Evolutionary conservation across 805 yeast genomes (phyloP), one percentile per base, ranked within the genome.

Genomic region (Kazachstania viticola): DNA sequence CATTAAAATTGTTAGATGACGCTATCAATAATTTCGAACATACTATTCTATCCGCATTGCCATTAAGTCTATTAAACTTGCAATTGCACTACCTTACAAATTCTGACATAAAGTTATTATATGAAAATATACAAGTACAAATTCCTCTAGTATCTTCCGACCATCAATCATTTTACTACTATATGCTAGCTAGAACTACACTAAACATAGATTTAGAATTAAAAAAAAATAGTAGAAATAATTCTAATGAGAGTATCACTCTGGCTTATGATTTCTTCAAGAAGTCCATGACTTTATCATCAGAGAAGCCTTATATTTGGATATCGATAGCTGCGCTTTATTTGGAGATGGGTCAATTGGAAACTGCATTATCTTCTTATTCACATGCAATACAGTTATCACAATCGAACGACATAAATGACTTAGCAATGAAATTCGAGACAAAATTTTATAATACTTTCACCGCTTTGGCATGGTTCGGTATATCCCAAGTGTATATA

Each of bases 341-440:
- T 44, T 51, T 76, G 34, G 65, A 65, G 38, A 56, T 74, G 40
- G 70, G 69, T 28, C 83, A 76, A 49, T 49, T 76, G 16, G 69
- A 74, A 3, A 83, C 76, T 45, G 75, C 83, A 0, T 56, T 76
- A 31, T 73, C 76, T 5, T 81, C 82, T 2, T 76, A 72, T 45
- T 69, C 79, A 0, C 79, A 75, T 47, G 81, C 79, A 2, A 64
- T 75, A 14, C 58, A 73, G 27, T 7, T 34, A 9, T 32, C 36
- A 28, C 48, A 73, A 9, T 33, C 37, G 11, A 14, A 23, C 23
- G 38, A 35, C 18, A 23, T 15, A 15, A 19, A 15, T 16, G 21
- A 12, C 19, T 17, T 12, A 28, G 19, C 9, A n/a, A 14, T 15
- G 17, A 13, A n/a, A 27, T 11, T 4, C 21, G 28, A 30, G 24